phyloP scores from a whole-genome alignment of 2,329 filamentous ascomycete genomes.

The Cladosporium sp. region DNA sequence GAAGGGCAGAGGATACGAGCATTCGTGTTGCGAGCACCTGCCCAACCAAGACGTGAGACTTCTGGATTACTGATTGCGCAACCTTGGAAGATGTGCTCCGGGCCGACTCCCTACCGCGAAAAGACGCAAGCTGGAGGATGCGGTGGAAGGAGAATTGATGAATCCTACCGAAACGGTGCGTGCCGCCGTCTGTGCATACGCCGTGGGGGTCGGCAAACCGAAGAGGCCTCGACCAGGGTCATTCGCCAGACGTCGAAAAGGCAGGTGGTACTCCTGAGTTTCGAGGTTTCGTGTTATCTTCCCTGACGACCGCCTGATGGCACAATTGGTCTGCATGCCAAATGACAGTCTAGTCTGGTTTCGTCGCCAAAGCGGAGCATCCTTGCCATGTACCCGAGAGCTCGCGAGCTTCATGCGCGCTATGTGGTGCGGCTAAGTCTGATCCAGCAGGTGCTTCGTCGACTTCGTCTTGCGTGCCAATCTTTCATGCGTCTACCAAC shows the following conservation, averaged over 20 bases:
- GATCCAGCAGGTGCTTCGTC: constrained; percentile 1
- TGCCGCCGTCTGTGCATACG: not conserved
- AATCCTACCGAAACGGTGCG: not conserved
- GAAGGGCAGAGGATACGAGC: not conserved
- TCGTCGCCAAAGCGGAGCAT: not conserved
- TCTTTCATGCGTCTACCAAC: not conserved
- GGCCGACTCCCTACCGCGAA: not conserved
- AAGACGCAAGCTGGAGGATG: not conserved
- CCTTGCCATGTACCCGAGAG: not conserved
- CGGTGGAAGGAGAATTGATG: not conserved
- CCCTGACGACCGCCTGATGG: not conserved
- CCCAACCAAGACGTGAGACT: not conserved
- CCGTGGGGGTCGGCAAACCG: not conserved
- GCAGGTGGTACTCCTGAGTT: not conserved
- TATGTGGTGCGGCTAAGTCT: not conserved
- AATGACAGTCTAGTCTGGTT: not conserved
- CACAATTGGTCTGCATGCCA: not conserved
- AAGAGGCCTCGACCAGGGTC: not conserved
- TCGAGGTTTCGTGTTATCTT: not conserved
- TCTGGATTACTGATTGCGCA: not conserved
- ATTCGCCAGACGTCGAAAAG: not conserved
- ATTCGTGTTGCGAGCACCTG: not conserved
- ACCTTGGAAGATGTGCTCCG: not conserved
- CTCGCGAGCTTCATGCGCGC: not conserved
- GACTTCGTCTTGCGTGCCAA: not conserved